phyloP scores from a whole-genome alignment of 371 early-diverging fungal genomes.

The Nematocida sp. region DNA sequence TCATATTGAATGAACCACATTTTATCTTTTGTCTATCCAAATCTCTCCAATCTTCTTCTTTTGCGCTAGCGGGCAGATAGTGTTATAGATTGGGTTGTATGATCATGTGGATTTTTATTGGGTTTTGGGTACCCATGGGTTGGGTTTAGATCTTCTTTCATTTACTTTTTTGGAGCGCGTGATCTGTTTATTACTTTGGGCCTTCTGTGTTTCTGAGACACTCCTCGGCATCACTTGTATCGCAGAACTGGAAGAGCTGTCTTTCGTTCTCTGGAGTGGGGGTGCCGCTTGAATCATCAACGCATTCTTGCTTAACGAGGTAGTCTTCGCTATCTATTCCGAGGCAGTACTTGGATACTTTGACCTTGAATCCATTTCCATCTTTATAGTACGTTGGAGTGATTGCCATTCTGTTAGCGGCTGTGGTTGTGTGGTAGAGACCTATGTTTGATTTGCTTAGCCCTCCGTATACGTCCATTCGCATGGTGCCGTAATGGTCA shows the following conservation, averaged over 20 bases:
- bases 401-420: conserved; percentile 28
- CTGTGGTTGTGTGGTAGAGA: conserved; percentile 22
- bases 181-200: neutral
- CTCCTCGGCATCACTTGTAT: neutral
- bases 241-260: conserved; percentile 41
- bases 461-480: conserved; percentile 37
- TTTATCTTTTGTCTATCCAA: too few relatives aligned
- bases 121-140: too few relatives aligned
- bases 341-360: conserved; percentile 13
- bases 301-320: neutral
- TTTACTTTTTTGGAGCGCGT: neutral
- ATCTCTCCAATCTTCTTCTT: too few relatives aligned
- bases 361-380: conserved; percentile 30
- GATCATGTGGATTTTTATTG: too few relatives aligned
- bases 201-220: neutral
- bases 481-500: neutral
- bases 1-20: too few relatives aligned
- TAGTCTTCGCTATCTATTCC: neutral
- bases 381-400: conserved; percentile 36
- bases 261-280: conserved; percentile 19
- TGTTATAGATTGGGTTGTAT: too few relatives aligned
- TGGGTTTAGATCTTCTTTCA: too few relatives aligned
- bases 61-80: too few relatives aligned
- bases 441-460: neutral
- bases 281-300: conserved; percentile 26